Evolutionary conservation across 306 rosid species (phyloP).

Genomic region (Parietaria judaica): DNA sequence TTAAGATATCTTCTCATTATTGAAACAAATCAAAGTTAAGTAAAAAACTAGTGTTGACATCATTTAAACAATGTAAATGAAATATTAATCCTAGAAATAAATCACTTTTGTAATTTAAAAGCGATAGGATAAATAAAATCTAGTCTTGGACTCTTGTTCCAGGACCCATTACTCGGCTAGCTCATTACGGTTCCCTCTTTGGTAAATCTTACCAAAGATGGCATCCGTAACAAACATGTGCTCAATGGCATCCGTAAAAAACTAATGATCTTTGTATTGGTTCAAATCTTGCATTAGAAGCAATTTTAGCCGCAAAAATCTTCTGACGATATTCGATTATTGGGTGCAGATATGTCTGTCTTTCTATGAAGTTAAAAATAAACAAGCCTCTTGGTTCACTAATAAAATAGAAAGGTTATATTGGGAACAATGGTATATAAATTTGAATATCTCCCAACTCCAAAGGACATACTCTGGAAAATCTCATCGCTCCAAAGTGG

Average conservation of each 20-base stretch:
- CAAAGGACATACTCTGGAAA: conserved; percentile 56
- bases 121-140: too few relatives aligned
- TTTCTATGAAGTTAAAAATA: conserved; percentile 81
- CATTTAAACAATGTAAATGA: too few relatives aligned
- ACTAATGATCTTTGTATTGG: background rate
- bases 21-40: too few relatives aligned
- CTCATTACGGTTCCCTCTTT: too few relatives aligned
- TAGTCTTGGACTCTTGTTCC: too few relatives aligned
- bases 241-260: background rate
- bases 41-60: too few relatives aligned
- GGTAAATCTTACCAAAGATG: too few relatives aligned
- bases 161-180: too few relatives aligned
- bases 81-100: too few relatives aligned
- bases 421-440: conserved; percentile 98
- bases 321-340: background rate
- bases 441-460: conserved; percentile 72
- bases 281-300: background rate
- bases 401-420: conserved; percentile 67
- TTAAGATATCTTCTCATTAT: too few relatives aligned
- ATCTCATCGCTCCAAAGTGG: conserved; percentile 63
- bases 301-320: background rate
- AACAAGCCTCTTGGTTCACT: conserved; percentile 78
- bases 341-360: conserved; percentile 74
- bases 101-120: too few relatives aligned
- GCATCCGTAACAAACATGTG: too few relatives aligned